Evolutionary conservation across 2,329 filamentous ascomycete species (phyloP), one percentile per base, ranked within the genome.

Genomic region (Anthostomella pinea): DNA sequence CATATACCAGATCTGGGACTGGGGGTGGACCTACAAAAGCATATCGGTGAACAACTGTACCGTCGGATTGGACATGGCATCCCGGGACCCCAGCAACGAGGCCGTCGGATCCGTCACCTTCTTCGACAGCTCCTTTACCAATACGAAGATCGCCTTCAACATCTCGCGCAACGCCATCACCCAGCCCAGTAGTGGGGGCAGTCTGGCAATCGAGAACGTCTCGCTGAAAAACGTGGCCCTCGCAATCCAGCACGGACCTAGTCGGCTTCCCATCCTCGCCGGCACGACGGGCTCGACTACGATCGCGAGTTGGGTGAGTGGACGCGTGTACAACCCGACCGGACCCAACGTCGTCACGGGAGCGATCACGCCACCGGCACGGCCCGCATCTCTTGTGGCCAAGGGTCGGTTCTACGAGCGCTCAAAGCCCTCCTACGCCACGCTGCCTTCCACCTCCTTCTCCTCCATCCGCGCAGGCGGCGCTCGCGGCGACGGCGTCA

Each of bases 341-440:
- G n/a, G 65, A 1, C 68, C 67, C 2, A 65, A 61, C 13, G 59
- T 63, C 14, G 66, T 77, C 22, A 73, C 82, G 45, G 72, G 70
- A 22, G 57, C 52, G 50, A 50, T 65, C 62, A 41, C 67, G 39
- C 51, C 66, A 54, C 52, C 72, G 65, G 59, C 49, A 15, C 44
- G 83, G 70, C 62, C 80, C 69, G 28, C 59, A 57, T 27, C 60
- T 52, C 75, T 91, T 3, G 66, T 85, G 2, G 65, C 73, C 28
- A 62, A 63, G 10, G 56, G 56, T 11, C 64, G 69, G 19, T 79
- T 86, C 57, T 89, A 85, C 57, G 81, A 85, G 53, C 77, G 82
- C 16, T 84, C 85, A 45, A 89, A 87, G 70, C 87, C 87, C 6
- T 78, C 87, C 47, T 94, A 93, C 56, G 76, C 80, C 39, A 60